phyloP scores from a whole-genome alignment of 371 early-diverging fungal species.

The Apophysomyces trapeziformis region DNA sequence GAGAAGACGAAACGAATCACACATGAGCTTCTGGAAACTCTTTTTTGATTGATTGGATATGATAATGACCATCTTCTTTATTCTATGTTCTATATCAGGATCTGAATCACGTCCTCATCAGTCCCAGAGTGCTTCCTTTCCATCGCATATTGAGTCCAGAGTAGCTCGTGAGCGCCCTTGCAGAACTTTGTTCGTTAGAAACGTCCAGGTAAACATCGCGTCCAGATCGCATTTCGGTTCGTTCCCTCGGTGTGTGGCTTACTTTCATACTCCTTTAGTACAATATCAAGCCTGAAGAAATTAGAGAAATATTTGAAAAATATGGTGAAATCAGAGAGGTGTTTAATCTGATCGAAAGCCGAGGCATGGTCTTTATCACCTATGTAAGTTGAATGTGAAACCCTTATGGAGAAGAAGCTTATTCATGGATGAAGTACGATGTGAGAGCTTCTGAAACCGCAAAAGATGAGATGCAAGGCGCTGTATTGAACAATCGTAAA shows the following conservation, averaged over 20 bases:
- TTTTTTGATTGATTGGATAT: neutral
- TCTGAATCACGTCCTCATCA: constrained; percentile 22
- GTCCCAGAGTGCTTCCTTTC: constrained; percentile 27
- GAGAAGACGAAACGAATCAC: constrained; percentile 5
- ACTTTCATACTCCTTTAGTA: constrained; percentile 32
- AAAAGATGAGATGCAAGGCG: constrained; percentile 46
- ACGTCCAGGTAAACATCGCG: constrained; percentile 54
- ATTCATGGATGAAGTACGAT: constrained; percentile 43
- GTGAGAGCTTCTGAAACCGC: constrained; percentile 55
- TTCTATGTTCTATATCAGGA: constrained; percentile 14
- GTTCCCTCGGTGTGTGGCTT: neutral
- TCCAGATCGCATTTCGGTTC: neutral
- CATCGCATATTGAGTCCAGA: constrained; percentile 47
- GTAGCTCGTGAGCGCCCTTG: constrained; percentile 54
- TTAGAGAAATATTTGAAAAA: constrained; percentile 44
- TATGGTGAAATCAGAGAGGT: constrained; percentile 58
- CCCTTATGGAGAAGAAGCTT: neutral
- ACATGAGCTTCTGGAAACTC: constrained; percentile 1
- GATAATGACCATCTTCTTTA: constrained; percentile 1
- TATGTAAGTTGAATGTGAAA: constrained; percentile 43
- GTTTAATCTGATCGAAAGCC: constrained; percentile 48
- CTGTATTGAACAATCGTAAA: constrained; percentile 41
- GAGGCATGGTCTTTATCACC: constrained; percentile 61
- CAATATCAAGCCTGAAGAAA: constrained; percentile 36
- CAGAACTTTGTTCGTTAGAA: constrained; percentile 59